Conservation (phyloP, 345 rosid species). For the Salix purpurea region DNA sequence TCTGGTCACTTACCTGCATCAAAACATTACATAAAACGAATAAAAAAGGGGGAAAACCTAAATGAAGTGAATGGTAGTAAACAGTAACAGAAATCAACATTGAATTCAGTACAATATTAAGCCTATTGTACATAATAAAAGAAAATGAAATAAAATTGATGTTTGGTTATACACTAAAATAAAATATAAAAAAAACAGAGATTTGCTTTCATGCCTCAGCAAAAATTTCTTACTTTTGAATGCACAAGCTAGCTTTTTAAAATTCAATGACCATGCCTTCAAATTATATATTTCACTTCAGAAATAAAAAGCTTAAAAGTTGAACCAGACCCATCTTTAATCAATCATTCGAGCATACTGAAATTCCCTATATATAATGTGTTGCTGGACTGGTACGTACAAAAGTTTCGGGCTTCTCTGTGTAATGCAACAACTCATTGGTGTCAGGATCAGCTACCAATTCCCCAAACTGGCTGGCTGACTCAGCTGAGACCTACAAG, state of each 20-base stretch:
- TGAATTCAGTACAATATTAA: not conserved
- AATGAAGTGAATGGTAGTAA: not conserved
- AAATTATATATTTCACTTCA: not conserved
- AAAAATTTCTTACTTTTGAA: not conserved
- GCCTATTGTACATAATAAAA: not conserved
- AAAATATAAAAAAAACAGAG: not conserved
- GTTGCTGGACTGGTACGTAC: slow-evolving; percentile 36
- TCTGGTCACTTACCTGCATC: slow-evolving; percentile 28
- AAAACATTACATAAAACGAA: not conserved
- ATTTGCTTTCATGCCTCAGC: not conserved
- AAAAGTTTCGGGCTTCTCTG: slow-evolving; percentile 90
- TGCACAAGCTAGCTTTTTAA: not conserved
- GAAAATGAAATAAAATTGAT: not conserved
- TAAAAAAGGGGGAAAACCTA: not conserved
- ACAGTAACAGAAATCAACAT: not conserved
- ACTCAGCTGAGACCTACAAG: slow-evolving; percentile 79
- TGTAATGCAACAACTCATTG: slow-evolving; percentile 77
- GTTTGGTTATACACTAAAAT: not conserved
- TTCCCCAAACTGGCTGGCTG: slow-evolving; percentile 82
- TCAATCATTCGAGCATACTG: not conserved
- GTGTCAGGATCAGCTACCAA: slow-evolving; percentile 76
- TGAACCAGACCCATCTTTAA: not conserved
- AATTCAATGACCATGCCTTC: not conserved
- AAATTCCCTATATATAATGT: not conserved
- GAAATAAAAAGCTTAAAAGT: not conserved